Base-by-base conservation (phyloP, 2,329 filamentous ascomycete species). In the Fusarium veterinarium region DNA sequence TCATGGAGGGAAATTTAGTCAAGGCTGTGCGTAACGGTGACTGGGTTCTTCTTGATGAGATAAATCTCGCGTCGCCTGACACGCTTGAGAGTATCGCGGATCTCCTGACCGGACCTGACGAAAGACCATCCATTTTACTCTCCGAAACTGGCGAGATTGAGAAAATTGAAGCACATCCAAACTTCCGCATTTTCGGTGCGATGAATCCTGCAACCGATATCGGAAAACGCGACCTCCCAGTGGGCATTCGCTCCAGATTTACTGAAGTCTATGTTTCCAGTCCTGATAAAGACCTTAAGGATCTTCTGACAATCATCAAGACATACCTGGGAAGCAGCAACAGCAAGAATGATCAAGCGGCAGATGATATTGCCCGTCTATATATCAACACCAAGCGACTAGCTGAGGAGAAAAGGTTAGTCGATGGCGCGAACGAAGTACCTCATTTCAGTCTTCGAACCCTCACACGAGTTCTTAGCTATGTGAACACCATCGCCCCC, bases 161-260 rank as follows among this genome's bases (percentile, higher is more conserved):
- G 81, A 90, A 95, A 72, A 91, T 99, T 40, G 88, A 91, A 68
- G 96, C 95, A 1, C 95, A 99, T 81, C 92, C 94, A 0, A 91
- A 97, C 72, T 99, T 99, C 81, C 91, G 96, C 42, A 93, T 99
- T 19, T 99, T 99, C 79, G 97, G 94, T 57, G 96, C 97, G 33
- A 99, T 99, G 96, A 99, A 99, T 78, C 96, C 96, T 35, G 96
- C 96, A 9, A 99, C 96, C 6, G 96, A 99, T 84, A 91, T 98
- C 62, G 96, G 97, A 68, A 99, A 99, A 83, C 92, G 95, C 62
- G 96, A 99, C 81, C 85, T 99, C 20, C 95, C 95, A 1, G 91
- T 93, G 60, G 95, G 95, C 3, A 90, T 98, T 46, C 89, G 95
- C 61, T 97, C 95, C 13, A 90, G 95, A 53, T 99, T 99, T 79